Percentiles rank a stretch among this genome's conserved stretches.
Conservation (phyloP, 2,329 filamentous ascomycete genomes). For the Epichloe festucae region DNA sequence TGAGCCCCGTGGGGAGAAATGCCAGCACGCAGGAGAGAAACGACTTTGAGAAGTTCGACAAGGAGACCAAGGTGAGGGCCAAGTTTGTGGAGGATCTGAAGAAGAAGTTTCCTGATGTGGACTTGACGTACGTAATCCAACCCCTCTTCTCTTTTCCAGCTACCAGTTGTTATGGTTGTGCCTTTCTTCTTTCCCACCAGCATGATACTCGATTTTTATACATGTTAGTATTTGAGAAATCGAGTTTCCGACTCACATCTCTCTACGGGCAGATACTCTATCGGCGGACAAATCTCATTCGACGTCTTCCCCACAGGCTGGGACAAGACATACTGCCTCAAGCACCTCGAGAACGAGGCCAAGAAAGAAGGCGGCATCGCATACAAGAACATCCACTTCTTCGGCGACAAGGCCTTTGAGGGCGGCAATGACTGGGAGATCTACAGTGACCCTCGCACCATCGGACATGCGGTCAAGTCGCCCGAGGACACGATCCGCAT, state of each 20-base stretch:
- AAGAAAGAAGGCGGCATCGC: constrained; percentile 54
- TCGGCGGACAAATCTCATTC: constrained; percentile 96
- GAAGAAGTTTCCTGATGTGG: constrained; percentile 70
- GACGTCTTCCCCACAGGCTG: constrained; percentile 94
- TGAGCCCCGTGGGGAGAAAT: constrained; percentile 75
- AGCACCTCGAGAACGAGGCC: constrained; percentile 73
- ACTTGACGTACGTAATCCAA: constrained; percentile 50
- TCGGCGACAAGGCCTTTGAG: constrained; percentile 85
- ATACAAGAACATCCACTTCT: constrained; percentile 91
- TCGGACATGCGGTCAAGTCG: constrained; percentile 69
- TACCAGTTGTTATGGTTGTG: not conserved
- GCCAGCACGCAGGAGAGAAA: constrained; percentile 67
- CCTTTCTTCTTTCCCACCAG: not conserved
- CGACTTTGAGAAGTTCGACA: constrained; percentile 73
- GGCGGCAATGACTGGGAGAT: constrained; percentile 97
- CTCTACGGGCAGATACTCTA: constrained; percentile 54
- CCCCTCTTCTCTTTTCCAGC: no score
- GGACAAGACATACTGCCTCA: constrained; percentile 97
- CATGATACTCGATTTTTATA: not conserved
- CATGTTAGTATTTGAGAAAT: not conserved
- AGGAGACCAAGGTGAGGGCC: constrained; percentile 60
- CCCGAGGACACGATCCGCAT: constrained; percentile 73
- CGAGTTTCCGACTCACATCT: no score
- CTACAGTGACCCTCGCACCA: constrained; percentile 66
- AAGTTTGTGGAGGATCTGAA: constrained; percentile 65